Conservation (phyloP, 2,329 filamentous ascomycete species). For the Proliferodiscus dingleyae region DNA sequence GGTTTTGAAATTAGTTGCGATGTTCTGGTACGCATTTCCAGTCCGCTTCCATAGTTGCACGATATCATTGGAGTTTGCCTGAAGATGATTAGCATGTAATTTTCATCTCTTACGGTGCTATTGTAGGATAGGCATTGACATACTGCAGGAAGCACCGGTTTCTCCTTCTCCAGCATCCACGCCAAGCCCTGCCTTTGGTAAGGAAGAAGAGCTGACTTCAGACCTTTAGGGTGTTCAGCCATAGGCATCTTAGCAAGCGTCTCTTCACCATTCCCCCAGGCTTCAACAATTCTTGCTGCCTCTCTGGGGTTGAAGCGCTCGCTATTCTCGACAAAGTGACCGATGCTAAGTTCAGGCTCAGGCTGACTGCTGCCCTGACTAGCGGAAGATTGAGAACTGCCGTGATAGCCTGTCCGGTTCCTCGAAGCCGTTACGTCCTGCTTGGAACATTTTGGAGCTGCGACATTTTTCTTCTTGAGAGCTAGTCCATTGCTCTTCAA, state of each 20-base stretch:
- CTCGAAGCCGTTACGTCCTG: constrained; percentile 38
- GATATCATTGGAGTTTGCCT: constrained; percentile 48
- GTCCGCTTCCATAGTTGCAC: constrained; percentile 73
- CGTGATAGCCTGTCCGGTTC: constrained; percentile 23
- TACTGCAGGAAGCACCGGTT: constrained; percentile 55
- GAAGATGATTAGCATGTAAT: not conserved
- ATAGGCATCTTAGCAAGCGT: constrained; percentile 66
- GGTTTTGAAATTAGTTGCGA: constrained; percentile 67
- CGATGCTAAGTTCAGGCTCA: constrained; percentile 19
- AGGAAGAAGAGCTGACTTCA: constrained; percentile 66
- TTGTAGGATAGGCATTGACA: not conserved
- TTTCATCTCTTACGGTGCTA: no score
- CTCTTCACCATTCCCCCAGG: constrained; percentile 49
- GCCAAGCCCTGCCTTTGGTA: constrained; percentile 76
- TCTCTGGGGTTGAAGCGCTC: constrained; percentile 60
- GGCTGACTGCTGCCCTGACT: constrained; percentile 8
- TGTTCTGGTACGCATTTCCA: constrained; percentile 52
- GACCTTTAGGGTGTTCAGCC: constrained; percentile 59
- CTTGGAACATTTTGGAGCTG: constrained; percentile 46
- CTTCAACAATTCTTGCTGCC: constrained; percentile 67
- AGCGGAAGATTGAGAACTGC: constrained; percentile 18
- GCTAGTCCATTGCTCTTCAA: constrained; percentile 64
- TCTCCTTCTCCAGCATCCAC: constrained; percentile 77
- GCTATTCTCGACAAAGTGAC: constrained; percentile 61
- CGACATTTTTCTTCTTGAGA: constrained; percentile 22